Evolutionary conservation across 257 asterid species (phyloP), one percentile per base, ranked within the genome.

Genomic region (Nyctanthes arbortristis): DNA sequence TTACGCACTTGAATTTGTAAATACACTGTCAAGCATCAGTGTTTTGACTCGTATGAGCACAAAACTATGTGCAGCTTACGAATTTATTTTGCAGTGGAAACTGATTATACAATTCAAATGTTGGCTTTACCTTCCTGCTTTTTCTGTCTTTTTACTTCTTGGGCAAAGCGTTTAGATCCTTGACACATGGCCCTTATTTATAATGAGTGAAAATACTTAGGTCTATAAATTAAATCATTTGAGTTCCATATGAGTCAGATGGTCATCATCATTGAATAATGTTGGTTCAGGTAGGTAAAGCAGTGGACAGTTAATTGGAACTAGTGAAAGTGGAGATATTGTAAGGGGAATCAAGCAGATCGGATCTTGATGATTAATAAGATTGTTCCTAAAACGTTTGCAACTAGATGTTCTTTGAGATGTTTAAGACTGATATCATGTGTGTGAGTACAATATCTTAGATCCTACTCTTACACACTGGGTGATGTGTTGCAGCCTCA

Each of bases 401-500:
- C 16, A 24, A 24, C 59, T 52, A 10, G n/a, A 52, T 12, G 3
- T 52, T 52, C 57, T 47, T 45, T 45, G 10, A 47, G 8, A 47
- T 37, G 4, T 13, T 11, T 40, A 14, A 12, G 25, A 45, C 25
- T 4, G n/a, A 45, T 45, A 14, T 5, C 9, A 45, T 7, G n/a
- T n/a, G 24, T 14, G 7, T 45, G 9, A 5, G 0, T 45, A 45
- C 24, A n/a, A 5, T 45, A n/a, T 24, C 3, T 1, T 5, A 16
- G 61, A 45, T 47, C 28, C 29, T 33, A 24, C 57, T 55, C 32
- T 37, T 33, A 29, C 63, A 37, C 64, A 13, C 24, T 55, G 72
- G 35, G 59, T 37, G 74, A 36, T 62, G 37, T 69, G 7, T 63
- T 62, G 60, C 88, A 84, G 93, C 85, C 74, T 43, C 61, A 20